Evolutionary conservation across 1,284 basidiomycete species (phyloP).

Genomic region (Pseudozyma thailandica): DNA sequence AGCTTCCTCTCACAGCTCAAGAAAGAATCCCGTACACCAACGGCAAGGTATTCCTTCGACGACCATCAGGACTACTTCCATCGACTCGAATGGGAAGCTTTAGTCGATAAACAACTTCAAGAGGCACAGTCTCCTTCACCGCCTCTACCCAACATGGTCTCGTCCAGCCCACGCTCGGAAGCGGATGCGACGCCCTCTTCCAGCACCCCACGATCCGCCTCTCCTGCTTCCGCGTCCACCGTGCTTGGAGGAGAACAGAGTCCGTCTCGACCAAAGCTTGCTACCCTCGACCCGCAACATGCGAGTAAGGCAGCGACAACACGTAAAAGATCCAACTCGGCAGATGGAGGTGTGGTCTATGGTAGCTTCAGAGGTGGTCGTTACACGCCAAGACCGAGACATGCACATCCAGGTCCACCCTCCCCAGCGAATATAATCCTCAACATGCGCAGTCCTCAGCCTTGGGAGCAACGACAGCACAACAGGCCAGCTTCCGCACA

Average conservation of each 20-base stretch:
- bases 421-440: conserved; percentile 4
- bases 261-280: conserved; percentile 10
- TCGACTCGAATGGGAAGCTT: conserved; percentile 39
- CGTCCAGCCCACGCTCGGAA: neutral
- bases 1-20: conserved; percentile 33
- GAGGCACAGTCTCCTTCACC: conserved; percentile 7
- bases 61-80: conserved; percentile 48
- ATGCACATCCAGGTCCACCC: conserved; percentile 41
- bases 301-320: neutral
- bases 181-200: conserved; percentile 5
- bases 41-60: conserved; percentile 41
- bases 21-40: conserved; percentile 21
- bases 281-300: conserved; percentile 1
- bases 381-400: conserved; percentile 27
- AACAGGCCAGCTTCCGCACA: neutral
- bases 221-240: conserved; percentile 11
- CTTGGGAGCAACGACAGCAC: conserved; percentile 6
- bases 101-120: conserved; percentile 10
- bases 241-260: conserved; percentile 6
- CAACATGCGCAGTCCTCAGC: conserved; percentile 21
- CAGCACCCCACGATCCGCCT: neutral
- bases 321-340: conserved; percentile 33
- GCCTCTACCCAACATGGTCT: conserved; percentile 6
- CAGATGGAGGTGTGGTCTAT: conserved; percentile 9
- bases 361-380: conserved; percentile 21